phyloP scores from a whole-genome alignment of 768 basidiomycete species.

The Pholiota molesta region DNA sequence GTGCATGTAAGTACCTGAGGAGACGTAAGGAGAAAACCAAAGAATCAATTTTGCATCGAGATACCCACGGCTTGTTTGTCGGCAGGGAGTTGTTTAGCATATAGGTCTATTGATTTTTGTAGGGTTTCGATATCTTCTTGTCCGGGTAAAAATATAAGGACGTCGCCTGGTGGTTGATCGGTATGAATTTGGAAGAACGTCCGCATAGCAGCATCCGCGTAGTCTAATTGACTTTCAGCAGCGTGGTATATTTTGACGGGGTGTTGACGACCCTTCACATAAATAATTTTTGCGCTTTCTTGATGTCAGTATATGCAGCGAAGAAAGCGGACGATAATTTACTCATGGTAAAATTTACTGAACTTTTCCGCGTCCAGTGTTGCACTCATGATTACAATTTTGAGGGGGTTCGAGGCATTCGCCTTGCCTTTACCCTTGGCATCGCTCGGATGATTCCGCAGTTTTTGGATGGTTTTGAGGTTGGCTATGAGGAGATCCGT shows the following conservation, averaged over 20 bases:
- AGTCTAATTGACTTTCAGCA: constrained; percentile 74
- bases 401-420: constrained; percentile 65
- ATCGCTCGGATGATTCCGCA: constrained; percentile 51
- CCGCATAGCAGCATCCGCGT: constrained; percentile 85
- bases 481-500: constrained; percentile 94
- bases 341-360: constrained; percentile 86
- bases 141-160: constrained; percentile 93
- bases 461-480: constrained; percentile 77
- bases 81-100: constrained; percentile 69
- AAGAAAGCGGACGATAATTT: constrained; percentile 28
- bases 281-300: constrained; percentile 81
- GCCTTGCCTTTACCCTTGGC: constrained; percentile 49
- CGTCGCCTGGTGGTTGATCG: constrained; percentile 79
- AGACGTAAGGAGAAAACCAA: constrained; percentile 1
- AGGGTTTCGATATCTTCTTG: constrained; percentile 97
- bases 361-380: constrained; percentile 97
- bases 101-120: constrained; percentile 69
- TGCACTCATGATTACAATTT: constrained; percentile 96
- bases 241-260: constrained; percentile 87
- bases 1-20: constrained; percentile 71
- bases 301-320: constrained; percentile 3
- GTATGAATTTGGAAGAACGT: constrained; percentile 95
- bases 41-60: background rate
- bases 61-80: constrained; percentile 50
- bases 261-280: constrained; percentile 92